phyloP scores from a whole-genome alignment of 23 red algal species.

The Pyropia haitanensis region DNA sequence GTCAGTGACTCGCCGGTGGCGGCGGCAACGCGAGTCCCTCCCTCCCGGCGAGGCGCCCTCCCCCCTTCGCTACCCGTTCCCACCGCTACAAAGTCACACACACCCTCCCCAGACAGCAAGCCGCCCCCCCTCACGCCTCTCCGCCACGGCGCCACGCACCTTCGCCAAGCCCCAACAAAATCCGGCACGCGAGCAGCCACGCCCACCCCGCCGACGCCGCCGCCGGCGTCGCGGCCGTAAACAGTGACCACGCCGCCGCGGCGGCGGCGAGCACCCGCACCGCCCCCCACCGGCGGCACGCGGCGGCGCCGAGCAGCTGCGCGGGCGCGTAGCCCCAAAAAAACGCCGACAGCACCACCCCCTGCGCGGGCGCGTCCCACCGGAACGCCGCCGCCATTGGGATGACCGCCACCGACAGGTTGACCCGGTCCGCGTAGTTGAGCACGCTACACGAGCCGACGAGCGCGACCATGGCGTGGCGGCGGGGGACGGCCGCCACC shows the following conservation, averaged over 20 bases:
- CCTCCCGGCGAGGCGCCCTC: no score
- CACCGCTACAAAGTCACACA: no score
- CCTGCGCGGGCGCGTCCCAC: constrained; percentile 27
- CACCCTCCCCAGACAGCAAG: no score
- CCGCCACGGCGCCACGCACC: neutral
- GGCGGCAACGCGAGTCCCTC: no score
- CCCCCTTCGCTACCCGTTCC: no score
- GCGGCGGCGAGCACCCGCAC: constrained; percentile 40
- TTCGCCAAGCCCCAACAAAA: constrained; percentile 47
- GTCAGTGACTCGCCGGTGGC: no score
- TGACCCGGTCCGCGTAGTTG: constrained; percentile 72
- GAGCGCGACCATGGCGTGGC: constrained; percentile 54
- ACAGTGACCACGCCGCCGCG: constrained; percentile 35
- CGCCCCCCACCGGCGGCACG: constrained; percentile 43
- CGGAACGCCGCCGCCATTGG: constrained; percentile 21
- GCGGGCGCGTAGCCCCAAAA: constrained; percentile 47
- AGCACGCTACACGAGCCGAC: constrained; percentile 42
- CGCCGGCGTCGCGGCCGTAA: constrained; percentile 29
- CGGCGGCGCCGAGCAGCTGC: constrained; percentile 36
- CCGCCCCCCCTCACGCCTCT: no score
- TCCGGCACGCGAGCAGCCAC: constrained; percentile 23
- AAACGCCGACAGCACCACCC: constrained; percentile 37
- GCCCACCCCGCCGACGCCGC: constrained; percentile 19
- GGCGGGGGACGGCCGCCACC: constrained; percentile 8
- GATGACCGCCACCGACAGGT: constrained; percentile 60